These are phyloP conservation scores for Cicer chorassanicum DNA, from an alignment of 306 rosid species.

Conservation along the genomic window DNA sequence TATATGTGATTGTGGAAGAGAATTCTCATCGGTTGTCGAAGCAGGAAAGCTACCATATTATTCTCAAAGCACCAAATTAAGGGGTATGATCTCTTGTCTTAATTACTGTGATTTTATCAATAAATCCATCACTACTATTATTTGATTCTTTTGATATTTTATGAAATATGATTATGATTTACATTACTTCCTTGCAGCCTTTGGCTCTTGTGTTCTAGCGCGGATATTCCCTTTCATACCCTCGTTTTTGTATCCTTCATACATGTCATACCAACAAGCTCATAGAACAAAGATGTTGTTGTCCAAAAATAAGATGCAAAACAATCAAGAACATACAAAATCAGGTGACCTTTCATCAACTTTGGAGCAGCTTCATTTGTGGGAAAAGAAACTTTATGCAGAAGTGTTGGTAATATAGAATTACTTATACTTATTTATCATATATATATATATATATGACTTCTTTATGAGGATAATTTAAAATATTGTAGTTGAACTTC, in stretches of 20 bases:
- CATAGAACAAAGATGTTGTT: conserved; percentile 2
- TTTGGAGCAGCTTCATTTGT: conserved; percentile 45
- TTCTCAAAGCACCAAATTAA: conserved; percentile 39
- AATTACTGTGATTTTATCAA: not conserved
- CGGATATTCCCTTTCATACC: conserved; percentile 27
- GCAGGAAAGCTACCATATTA: conserved; percentile 42
- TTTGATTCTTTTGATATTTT: not conserved
- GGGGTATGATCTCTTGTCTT: conserved; percentile 41
- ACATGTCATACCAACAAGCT: conserved; percentile 16
- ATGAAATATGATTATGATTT: conserved; percentile 23
- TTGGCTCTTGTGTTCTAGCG: conserved; percentile 37
- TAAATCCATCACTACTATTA: not conserved
- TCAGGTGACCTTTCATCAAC: conserved; percentile 44
- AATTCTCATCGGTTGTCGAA: conserved; percentile 39
- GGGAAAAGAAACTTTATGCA: conserved; percentile 49
- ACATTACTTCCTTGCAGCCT: conserved; percentile 40
- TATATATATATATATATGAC: not conserved
- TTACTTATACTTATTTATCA: not conserved
- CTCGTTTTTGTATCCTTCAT: not conserved
- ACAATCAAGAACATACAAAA: conserved; percentile 24
- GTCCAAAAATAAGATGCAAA: conserved; percentile 23
- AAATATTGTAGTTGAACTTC: not conserved
- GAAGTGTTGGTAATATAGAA: conserved; percentile 44
- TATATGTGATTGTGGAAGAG: conserved; percentile 39
- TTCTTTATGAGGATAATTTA: not conserved